phyloP scores from a whole-genome alignment of 257 asterid species.

The Solanum bulbocastanum region DNA sequence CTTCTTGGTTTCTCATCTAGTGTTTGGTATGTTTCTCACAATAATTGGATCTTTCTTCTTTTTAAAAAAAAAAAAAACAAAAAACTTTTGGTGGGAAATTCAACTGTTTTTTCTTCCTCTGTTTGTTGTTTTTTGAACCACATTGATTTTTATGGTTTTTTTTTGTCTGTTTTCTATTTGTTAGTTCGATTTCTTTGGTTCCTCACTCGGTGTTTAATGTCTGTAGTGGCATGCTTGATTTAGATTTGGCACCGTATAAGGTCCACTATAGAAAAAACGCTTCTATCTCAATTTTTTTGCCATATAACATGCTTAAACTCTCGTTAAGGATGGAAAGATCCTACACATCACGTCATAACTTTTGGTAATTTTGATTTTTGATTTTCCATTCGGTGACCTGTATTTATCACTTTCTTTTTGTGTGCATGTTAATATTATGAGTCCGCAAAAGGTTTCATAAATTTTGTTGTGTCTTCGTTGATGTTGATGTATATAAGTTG shows the following conservation, averaged over 20 bases:
- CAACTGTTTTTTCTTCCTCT: not conserved
- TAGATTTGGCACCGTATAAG: not conserved
- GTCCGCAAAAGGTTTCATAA: not conserved
- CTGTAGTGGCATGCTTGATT: not conserved
- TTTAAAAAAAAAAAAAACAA: too few relatives aligned
- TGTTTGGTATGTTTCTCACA: not conserved
- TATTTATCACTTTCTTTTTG: not conserved
- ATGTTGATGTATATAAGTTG: not conserved
- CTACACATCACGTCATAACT: not conserved
- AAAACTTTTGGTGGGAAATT: too few relatives aligned
- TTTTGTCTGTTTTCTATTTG: not conserved
- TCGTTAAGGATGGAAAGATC: not conserved
- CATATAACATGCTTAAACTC: not conserved
- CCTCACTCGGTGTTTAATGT: not conserved
- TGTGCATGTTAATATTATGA: not conserved
- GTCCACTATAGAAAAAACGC: not conserved
- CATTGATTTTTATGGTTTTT: not conserved
- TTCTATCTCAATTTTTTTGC: not conserved
- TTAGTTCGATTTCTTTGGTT: not conserved
- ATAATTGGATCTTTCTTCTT: not conserved
- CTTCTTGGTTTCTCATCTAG: not conserved
- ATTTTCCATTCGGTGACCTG: not conserved
- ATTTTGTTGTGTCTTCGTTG: not conserved
- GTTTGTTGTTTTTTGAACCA: not conserved
- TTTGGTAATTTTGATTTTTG: not conserved